Conservation (phyloP, 352 stramenopile species). For the Pythium scleroteichum region DNA sequence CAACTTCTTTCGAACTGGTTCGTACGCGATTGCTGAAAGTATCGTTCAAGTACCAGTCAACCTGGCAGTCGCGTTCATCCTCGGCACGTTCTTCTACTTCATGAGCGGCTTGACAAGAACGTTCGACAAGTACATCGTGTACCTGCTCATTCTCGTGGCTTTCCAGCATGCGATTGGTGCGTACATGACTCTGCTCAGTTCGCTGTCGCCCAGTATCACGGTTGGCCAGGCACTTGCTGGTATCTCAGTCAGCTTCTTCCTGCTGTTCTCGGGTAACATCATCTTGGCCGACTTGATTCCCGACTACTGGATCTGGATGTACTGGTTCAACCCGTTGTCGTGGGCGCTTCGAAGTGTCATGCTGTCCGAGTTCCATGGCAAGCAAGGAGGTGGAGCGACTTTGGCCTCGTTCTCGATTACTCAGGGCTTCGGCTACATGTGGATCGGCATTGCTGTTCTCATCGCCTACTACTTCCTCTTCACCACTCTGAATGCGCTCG, state of each 20-base stretch:
- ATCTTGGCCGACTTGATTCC: conserved; percentile 66
- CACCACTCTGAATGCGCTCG: conserved; percentile 43
- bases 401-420: conserved; percentile 29
- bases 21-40: conserved; percentile 73
- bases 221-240: conserved; percentile 43
- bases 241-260: conserved; percentile 61
- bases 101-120: conserved; percentile 78
- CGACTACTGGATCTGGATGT: conserved; percentile 79
- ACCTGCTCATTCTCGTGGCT: conserved; percentile 64
- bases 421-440: conserved; percentile 46
- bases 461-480: conserved; percentile 60
- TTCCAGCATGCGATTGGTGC: conserved; percentile 76
- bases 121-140: conserved; percentile 77
- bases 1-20: conserved; percentile 89
- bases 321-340: conserved; percentile 67
- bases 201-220: conserved; percentile 57
- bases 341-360: conserved; percentile 60
- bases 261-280: conserved; percentile 76
- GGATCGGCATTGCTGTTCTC: conserved; percentile 46
- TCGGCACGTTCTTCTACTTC: conserved; percentile 86
- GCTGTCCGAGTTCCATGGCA: conserved; percentile 57
- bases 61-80: conserved; percentile 61
- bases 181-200: conserved; percentile 65
- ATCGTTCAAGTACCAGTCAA: conserved; percentile 61
- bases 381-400: conserved; percentile 18